Percentiles rank a stretch among this genome's conserved stretches.
Conservation (phyloP, 2,329 filamentous ascomycete species). For the Venturiaceae sp. region DNA sequence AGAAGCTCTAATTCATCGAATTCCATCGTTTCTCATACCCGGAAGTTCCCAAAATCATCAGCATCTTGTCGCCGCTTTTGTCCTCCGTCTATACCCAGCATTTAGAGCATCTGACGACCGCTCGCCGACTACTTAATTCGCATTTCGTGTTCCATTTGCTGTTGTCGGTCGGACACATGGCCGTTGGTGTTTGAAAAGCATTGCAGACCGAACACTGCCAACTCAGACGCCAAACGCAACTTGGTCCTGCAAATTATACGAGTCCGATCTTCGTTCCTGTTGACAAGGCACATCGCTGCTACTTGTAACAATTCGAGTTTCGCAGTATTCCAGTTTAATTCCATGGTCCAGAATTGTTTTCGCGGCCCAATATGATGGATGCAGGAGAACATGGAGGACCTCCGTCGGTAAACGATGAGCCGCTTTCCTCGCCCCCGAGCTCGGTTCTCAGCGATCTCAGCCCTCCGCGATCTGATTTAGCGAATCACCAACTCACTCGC, state of each 20-base stretch:
- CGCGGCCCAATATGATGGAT: background rate
- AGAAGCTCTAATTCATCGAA: background rate
- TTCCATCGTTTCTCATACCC: background rate
- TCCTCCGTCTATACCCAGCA: background rate
- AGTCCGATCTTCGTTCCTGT: background rate
- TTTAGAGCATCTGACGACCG: background rate
- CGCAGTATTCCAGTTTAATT: background rate
- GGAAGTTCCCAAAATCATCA: background rate
- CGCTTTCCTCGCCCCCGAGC: slow-evolving; percentile 1
- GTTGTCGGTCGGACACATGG: background rate
- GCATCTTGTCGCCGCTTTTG: slow-evolving; percentile 5
- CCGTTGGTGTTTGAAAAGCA: background rate
- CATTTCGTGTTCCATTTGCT: background rate
- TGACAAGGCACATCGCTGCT: background rate
- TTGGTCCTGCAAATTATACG: background rate
- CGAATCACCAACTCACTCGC: slow-evolving; percentile 2
- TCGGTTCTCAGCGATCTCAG: slow-evolving; percentile 6
- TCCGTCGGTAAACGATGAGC: background rate
- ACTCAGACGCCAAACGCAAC: background rate
- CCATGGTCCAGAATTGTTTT: background rate
- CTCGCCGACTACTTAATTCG: background rate
- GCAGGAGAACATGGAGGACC: background rate
- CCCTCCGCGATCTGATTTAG: slow-evolving; percentile 2
- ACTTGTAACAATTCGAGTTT: background rate
- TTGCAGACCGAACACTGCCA: background rate